Evolutionary conservation across 345 rosid genomes (phyloP).

Genomic region (Toxicodendron radicans): DNA sequence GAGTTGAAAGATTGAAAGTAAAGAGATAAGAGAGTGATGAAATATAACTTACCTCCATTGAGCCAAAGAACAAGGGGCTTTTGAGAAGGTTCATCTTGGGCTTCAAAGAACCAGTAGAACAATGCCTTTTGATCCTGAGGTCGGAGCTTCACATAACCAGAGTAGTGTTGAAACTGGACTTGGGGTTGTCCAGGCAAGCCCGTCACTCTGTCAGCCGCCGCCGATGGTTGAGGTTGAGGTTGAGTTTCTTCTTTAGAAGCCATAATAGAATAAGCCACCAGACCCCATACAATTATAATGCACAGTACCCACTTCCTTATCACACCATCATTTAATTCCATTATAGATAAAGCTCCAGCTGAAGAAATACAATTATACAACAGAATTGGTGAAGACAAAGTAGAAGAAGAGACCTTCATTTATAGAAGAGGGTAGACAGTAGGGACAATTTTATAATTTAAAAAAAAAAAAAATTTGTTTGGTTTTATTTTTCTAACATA

Average conservation of each 20-base stretch:
- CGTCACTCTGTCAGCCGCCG: slow-evolving; percentile 44
- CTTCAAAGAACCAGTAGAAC: slow-evolving; percentile 79
- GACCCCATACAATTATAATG: too few species aligned
- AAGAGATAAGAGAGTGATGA: not conserved
- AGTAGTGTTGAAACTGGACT: slow-evolving; percentile 53
- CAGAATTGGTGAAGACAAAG: too few species aligned
- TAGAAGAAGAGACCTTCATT: too few species aligned
- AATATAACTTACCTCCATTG: slow-evolving; percentile 52
- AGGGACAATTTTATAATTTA: too few species aligned
- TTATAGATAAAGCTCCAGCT: too few species aligned
- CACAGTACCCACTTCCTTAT: too few species aligned
- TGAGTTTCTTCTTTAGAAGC: not conserved
- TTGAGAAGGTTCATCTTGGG: slow-evolving; percentile 28
- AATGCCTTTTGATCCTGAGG: slow-evolving; percentile 41
- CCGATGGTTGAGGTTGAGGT: slow-evolving; percentile 5
- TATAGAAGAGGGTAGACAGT: too few species aligned
- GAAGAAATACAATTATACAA: too few species aligned
- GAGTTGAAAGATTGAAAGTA: too few species aligned
- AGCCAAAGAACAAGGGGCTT: slow-evolving; percentile 80
- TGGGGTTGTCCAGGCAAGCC: slow-evolving; percentile 61
- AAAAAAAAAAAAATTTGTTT: too few species aligned
- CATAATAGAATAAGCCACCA: not conserved
- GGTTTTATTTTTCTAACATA: too few species aligned
- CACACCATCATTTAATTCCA: too few species aligned
- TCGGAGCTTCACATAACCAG: slow-evolving; percentile 52